A percentile compares a stretch with the other conserved stretches of the same genome.
Evolutionary conservation across 176 grass and related monocot species (phyloP).

Genomic region (Avena atlantica): DNA sequence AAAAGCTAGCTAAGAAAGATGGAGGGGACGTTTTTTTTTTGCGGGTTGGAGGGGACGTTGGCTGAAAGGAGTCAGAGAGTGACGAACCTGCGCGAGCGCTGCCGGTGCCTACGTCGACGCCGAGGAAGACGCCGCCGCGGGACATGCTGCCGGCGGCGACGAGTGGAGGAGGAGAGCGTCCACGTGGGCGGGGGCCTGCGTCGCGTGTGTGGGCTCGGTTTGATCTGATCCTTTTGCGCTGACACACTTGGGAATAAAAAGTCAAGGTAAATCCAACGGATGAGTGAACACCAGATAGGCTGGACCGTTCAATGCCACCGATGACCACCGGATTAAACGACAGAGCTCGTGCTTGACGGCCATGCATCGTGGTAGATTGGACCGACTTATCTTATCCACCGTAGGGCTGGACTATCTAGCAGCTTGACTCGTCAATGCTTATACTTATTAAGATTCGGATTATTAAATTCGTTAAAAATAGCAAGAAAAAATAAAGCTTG

Average conservation of each 20-base stretch:
- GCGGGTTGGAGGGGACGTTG: neutral
- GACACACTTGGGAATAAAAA: neutral
- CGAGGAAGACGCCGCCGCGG: slow-evolving; percentile 61
- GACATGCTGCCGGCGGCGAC: slow-evolving; percentile 34
- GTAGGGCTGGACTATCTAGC: no score
- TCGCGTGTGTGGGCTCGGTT: neutral
- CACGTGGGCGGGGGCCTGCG: neutral
- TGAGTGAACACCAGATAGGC: neutral
- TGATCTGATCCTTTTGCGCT: slow-evolving; percentile 41
- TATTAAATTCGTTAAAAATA: no score
- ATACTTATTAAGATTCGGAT: no score
- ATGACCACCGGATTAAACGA: no score
- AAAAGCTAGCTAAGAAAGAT: neutral
- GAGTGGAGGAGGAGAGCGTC: neutral
- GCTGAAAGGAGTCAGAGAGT: neutral
- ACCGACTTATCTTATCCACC: no score
- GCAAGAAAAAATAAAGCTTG: no score
- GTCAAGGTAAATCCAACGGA: neutral
- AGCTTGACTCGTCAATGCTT: no score
- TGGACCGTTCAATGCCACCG: neutral
- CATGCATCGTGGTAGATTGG: no score
- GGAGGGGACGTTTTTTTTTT: neutral
- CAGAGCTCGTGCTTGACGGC: no score
- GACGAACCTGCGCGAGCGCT: slow-evolving; percentile 84
- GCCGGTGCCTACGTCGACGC: slow-evolving; percentile 90